Evolutionary conservation across 306 rosid genomes (phyloP), one percentile per base, ranked within the genome.

Genomic region (Crotalaria pallida): DNA sequence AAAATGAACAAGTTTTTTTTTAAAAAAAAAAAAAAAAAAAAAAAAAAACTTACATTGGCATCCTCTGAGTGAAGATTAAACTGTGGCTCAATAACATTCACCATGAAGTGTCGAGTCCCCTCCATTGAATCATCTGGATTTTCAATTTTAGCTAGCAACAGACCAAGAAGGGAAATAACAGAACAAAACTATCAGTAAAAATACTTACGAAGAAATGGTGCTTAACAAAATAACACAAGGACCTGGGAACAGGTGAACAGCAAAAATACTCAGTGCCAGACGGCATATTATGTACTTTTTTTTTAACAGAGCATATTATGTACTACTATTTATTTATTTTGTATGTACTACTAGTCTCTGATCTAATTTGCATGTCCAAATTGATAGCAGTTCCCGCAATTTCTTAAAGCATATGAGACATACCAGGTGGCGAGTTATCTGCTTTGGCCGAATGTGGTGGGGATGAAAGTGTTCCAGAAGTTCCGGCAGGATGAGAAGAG

Each of bases 21-120:
- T 31, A 6, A 15, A n/a, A n/a, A n/a, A n/a, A n/a, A n/a, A n/a
- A n/a, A n/a, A n/a, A n/a, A n/a, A n/a, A n/a, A n/a, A n/a, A n/a
- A n/a, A n/a, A n/a, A n/a, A n/a, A n/a, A 81, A 72, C 97, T 91
- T 88, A 91, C 99, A 76, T 87, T 86, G 62, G 97, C 99, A 51
- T 84, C 97, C 83, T 91, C 91, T 10, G 99, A 89, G 80, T 95
- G 97, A 71, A 95, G 96, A 89, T 95, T 95, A 82, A 95, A 95
- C 43, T 95, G 99, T 53, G 99, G 99, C 86, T 81, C 96, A 84
- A 89, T 78, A 63, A 95, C 90, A 85, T 95, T 95, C 88, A 95
- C 97, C 99, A 91, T 91, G 84, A 89, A 95, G 72, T 87, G 92
- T 18, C 86, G 88, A 81, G 87, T 95, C 62, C 99, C 99, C 66